Conservation (phyloP, 2,329 filamentous ascomycete species). For the Sarocladium brachiariae region DNA sequence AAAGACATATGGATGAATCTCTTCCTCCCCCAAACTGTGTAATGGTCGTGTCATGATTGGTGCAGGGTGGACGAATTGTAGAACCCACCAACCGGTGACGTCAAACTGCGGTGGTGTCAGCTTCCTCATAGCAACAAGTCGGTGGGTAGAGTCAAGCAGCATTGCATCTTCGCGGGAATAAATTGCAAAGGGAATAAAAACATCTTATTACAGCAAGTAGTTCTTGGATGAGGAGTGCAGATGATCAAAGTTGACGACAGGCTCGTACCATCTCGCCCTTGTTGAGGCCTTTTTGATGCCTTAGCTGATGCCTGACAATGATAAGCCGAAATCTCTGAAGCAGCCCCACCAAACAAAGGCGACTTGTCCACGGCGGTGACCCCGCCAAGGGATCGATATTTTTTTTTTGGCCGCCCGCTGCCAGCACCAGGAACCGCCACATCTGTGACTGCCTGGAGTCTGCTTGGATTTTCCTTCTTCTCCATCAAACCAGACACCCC, state of each 20-base stretch:
- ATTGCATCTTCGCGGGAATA: too few species aligned
- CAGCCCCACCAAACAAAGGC: conserved; percentile 7
- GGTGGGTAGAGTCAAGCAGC: neutral
- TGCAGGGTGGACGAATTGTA: neutral
- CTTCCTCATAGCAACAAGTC: neutral
- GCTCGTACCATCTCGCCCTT: neutral
- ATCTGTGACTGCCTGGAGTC: conserved; percentile 5
- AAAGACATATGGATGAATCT: too few species aligned
- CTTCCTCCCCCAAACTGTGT: too few species aligned
- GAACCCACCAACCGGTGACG: neutral
- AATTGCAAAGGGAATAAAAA: too few species aligned
- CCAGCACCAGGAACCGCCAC: conserved; percentile 3
- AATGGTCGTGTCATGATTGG: neutral
- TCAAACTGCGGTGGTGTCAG: neutral
- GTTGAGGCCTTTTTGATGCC: conserved; percentile 3
- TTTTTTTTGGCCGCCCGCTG: conserved; percentile 7
- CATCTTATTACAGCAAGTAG: too few species aligned
- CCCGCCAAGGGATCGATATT: conserved; percentile 9
- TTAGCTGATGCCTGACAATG: conserved; percentile 10
- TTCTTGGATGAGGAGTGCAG: too few species aligned
- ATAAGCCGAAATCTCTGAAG: conserved; percentile 10
- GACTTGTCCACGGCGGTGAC: neutral
- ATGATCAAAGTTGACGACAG: neutral
- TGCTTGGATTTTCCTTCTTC: conserved; percentile 7
- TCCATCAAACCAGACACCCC: conserved; percentile 2